Conservation (phyloP, 2,329 filamentous ascomycete genomes). For the Cadophora malorum region DNA sequence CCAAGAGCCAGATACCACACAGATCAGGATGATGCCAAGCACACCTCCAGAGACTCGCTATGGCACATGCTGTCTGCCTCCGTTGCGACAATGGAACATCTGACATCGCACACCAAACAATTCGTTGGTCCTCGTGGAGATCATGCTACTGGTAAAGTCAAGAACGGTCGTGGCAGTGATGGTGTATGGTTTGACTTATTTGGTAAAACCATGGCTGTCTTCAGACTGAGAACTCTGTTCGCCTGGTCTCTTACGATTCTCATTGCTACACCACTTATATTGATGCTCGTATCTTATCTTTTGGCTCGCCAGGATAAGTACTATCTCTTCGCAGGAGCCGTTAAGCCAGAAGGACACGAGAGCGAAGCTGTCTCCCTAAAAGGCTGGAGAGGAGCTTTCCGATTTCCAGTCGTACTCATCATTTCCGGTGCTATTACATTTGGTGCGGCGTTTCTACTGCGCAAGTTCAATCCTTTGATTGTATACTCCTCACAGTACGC, state of each 20-base stretch:
- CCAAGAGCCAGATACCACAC: conserved; percentile 91
- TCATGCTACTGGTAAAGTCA: conserved; percentile 63
- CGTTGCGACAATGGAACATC: conserved; percentile 72
- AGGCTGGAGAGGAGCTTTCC: conserved; percentile 82
- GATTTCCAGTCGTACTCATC: conserved; percentile 78
- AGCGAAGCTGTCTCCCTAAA: conserved; percentile 68
- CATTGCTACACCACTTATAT: conserved; percentile 75
- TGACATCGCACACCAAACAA: conserved; percentile 70
- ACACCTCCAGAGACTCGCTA: conserved; percentile 73
- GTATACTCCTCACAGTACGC: conserved; percentile 89
- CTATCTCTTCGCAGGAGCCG: conserved; percentile 78
- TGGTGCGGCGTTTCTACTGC: conserved; percentile 75
- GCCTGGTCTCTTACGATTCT: conserved; percentile 85
- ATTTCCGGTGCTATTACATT: conserved; percentile 73
- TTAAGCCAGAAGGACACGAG: conserved; percentile 63
- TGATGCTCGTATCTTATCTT: conserved; percentile 72
- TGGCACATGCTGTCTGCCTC: conserved; percentile 97
- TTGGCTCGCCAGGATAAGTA: conserved; percentile 79
- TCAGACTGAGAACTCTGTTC: conserved; percentile 83
- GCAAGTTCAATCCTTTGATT: conserved; percentile 87
- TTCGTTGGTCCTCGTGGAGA: conserved; percentile 68
- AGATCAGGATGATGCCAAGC: conserved; percentile 81
- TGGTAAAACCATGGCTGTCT: conserved; percentile 78
- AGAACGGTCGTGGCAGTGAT: conserved; percentile 68
- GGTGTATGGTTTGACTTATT: conserved; percentile 97